Evolutionary conservation across 345 rosid species (phyloP).

Genomic region (Clarkia xantiana): DNA sequence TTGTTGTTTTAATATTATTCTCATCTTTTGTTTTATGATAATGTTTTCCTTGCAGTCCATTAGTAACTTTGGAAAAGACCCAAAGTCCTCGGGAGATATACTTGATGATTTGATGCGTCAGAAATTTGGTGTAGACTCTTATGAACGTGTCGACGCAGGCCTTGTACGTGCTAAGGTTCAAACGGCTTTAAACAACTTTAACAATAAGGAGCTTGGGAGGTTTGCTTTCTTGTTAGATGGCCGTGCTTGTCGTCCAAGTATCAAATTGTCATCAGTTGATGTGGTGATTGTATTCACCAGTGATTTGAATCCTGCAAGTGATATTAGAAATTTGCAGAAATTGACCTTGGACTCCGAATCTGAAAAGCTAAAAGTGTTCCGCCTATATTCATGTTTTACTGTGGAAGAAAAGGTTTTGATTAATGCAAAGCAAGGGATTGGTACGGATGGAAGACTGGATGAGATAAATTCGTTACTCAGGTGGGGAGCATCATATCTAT

Average conservation of each 20-base stretch:
- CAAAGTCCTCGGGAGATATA: slow-evolving; percentile 52
- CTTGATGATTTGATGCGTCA: slow-evolving; percentile 66
- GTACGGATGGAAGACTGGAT: slow-evolving; percentile 27
- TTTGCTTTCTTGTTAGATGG: slow-evolving; percentile 75
- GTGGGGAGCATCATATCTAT: slow-evolving; percentile 70
- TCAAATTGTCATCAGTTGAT: slow-evolving; percentile 61
- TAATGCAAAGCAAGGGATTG: slow-evolving; percentile 45
- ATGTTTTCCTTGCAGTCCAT: slow-evolving; percentile 28
- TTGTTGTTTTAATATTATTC: not conserved
- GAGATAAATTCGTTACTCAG: slow-evolving; percentile 48
- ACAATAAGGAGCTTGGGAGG: slow-evolving; percentile 39
- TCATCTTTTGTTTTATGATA: not conserved
- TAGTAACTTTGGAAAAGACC: slow-evolving; percentile 34
- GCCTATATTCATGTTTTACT: slow-evolving; percentile 58
- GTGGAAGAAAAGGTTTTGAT: slow-evolving; percentile 69
- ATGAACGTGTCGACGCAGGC: slow-evolving; percentile 58
- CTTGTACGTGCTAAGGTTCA: slow-evolving; percentile 29
- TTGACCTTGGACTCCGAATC: slow-evolving; percentile 44
- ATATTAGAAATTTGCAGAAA: slow-evolving; percentile 55
- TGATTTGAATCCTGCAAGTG: slow-evolving; percentile 62
- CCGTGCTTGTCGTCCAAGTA: slow-evolving; percentile 60
- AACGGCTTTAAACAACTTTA: slow-evolving; percentile 51
- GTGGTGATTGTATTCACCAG: slow-evolving; percentile 62
- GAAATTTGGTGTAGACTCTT: slow-evolving; percentile 65
- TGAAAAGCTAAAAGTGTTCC: slow-evolving; percentile 53